A percentile compares a stretch with the other conserved stretches of the same genome.
phyloP scores from a whole-genome alignment of 345 rosid species.

The Populus deltoides region DNA sequence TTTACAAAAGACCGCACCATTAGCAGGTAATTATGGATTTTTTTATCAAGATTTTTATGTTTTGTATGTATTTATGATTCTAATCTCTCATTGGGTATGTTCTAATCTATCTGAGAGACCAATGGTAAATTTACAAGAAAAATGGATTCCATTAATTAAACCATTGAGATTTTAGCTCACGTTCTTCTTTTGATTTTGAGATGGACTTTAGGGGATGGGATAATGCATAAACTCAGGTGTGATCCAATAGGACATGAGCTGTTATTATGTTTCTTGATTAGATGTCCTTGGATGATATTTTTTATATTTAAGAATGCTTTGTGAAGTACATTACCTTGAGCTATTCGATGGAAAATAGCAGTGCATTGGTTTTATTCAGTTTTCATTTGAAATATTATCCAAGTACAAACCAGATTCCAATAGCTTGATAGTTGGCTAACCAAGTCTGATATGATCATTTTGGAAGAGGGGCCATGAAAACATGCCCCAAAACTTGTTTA shows the following conservation, averaged over 20 bases:
- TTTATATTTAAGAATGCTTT: neutral
- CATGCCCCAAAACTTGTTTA: neutral
- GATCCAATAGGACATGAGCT: neutral
- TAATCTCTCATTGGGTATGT: neutral
- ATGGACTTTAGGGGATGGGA: neutral
- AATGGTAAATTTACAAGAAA: neutral
- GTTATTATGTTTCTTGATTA: neutral
- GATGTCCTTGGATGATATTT: neutral
- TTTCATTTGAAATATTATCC: neutral
- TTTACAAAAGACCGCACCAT: slow-evolving; percentile 97
- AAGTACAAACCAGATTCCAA: neutral
- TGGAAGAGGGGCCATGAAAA: too few species aligned
- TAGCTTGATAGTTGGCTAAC: neutral
- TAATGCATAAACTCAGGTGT: neutral
- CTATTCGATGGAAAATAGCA: neutral
- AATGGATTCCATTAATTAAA: neutral
- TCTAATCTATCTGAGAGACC: neutral
- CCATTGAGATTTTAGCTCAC: neutral
- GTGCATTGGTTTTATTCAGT: neutral
- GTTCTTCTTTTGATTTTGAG: neutral
- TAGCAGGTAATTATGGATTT: slow-evolving; percentile 56
- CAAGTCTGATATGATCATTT: too few species aligned
- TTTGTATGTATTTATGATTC: neutral
- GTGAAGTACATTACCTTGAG: neutral
- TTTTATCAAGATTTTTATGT: neutral